Evolutionary conservation across 2,329 filamentous ascomycete species (phyloP), one percentile per base, ranked within the genome.

Genomic region (Phialophora macrospora): DNA sequence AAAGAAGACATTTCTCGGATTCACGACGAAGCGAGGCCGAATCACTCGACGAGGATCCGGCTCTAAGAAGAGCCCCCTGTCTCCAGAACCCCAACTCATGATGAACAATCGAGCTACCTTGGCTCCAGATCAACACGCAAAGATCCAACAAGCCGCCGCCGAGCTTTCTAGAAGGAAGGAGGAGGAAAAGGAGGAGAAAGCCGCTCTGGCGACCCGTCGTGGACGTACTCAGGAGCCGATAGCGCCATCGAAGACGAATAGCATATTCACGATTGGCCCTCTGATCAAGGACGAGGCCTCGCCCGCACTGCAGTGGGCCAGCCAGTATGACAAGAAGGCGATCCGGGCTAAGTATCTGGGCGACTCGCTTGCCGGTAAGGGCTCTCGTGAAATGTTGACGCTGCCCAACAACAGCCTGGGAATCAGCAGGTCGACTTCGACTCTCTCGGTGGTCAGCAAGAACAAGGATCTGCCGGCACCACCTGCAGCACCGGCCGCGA

Each of bases 231-330:
- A 77, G 77, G 77, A 85, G 78, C 82, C 87, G 77, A 52, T 56
- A 30, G 75, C 78, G 11, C 81, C 84, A 63, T 79, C 80, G 52
- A 97, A 96, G 84, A 97, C 93, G 2, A 93, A 89, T 77, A 99
- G 95, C 71, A 86, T 96, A 63, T 85, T 97, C 74, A 97, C 93
- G 2, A 81, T 98, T 55, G 93, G 97, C 75, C 90, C 93, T 1
- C 85, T 88, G 60, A 90, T 98, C 68, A 84, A 93, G 73, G 92
- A 84, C 60, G 95, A 97, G 76, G 94, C 93, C 20, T 95, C 91
- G 8, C 91, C 93, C 26, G 95, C 95, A 0, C 90, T 99, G 88
- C 96, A 97, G 77, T 99, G 95, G 95, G 92, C 94, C 34, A 94
- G 85, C 77, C 93, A 93, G 73, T 98, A 97, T 75, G 95, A 98